These are phyloP conservation scores for Gossypium bickii DNA, from an alignment of 345 rosid species.

Conservation along the genomic window DNA sequence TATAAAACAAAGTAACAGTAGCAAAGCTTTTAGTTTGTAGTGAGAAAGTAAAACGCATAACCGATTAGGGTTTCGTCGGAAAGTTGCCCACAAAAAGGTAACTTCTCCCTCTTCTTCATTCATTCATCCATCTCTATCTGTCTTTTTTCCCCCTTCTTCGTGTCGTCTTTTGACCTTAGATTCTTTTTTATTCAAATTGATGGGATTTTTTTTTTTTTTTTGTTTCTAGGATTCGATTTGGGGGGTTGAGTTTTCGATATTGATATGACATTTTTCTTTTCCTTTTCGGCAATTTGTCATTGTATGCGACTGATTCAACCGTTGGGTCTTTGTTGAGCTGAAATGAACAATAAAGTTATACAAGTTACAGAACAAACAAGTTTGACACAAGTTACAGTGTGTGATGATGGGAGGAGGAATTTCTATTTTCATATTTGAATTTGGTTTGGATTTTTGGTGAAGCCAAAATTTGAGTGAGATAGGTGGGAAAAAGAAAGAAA, in stretches of 20 bases:
- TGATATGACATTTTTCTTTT: conserved; percentile 14
- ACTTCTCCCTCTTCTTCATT: neutral
- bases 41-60: conserved; percentile 14
- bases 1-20: neutral
- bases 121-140: neutral
- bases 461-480: neutral
- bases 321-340: conserved; percentile 7
- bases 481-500: neutral
- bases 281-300: neutral
- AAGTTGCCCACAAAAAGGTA: conserved; percentile 32
- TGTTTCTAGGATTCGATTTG: conserved; percentile 7
- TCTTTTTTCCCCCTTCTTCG: neutral
- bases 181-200: conserved; percentile 10
- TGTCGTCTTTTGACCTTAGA: neutral
- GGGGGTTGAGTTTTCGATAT: neutral
- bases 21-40: conserved; percentile 1
- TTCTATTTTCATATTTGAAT: neutral
- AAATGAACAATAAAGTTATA: neutral
- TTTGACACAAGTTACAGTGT: neutral
- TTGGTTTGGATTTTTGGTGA: neutral
- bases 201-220: neutral
- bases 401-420: neutral
- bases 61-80: conserved; percentile 28
- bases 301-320: neutral
- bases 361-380: neutral